A percentile compares a stretch with the other conserved stretches of the same genome.
phyloP scores from a whole-genome alignment of 2,329 filamentous ascomycete species.

The Arthroderma sp. region DNA sequence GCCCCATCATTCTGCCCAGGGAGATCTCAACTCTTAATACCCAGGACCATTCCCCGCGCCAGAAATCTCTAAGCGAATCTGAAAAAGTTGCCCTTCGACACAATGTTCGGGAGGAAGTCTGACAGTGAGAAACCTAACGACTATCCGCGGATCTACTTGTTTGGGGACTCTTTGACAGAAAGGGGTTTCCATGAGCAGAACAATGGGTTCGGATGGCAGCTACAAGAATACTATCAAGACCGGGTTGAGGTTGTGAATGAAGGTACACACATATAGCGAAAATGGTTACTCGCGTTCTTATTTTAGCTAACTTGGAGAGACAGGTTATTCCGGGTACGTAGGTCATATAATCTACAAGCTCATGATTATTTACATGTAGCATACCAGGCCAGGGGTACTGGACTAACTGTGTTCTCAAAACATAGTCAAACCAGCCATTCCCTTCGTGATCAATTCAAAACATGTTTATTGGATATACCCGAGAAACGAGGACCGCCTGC shows the following conservation, averaged over 20 bases:
- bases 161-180: conserved; percentile 14
- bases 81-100: too few relatives aligned
- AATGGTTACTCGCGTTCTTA: background rate
- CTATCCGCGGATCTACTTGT: conserved; percentile 13
- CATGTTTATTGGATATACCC: conserved; percentile 6
- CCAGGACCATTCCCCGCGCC: too few relatives aligned
- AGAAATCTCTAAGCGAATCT: too few relatives aligned
- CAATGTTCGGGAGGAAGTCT: background rate
- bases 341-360: background rate
- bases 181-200: conserved; percentile 8
- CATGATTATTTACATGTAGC: background rate
- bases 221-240: conserved; percentile 12
- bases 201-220: conserved; percentile 11
- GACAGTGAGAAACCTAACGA: conserved; percentile 4
- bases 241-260: conserved; percentile 13
- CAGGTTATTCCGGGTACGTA: conserved; percentile 12
- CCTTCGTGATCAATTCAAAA: conserved; percentile 8
- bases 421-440: conserved; percentile 10
- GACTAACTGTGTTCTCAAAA: background rate
- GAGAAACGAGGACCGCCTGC: conserved; percentile 9
- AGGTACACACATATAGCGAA: conserved; percentile 4
- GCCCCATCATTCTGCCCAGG: too few relatives aligned
- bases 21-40: too few relatives aligned
- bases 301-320: background rate
- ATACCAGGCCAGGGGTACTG: background rate